phyloP scores from a whole-genome alignment of 345 rosid species.

The Turritis glabra region DNA sequence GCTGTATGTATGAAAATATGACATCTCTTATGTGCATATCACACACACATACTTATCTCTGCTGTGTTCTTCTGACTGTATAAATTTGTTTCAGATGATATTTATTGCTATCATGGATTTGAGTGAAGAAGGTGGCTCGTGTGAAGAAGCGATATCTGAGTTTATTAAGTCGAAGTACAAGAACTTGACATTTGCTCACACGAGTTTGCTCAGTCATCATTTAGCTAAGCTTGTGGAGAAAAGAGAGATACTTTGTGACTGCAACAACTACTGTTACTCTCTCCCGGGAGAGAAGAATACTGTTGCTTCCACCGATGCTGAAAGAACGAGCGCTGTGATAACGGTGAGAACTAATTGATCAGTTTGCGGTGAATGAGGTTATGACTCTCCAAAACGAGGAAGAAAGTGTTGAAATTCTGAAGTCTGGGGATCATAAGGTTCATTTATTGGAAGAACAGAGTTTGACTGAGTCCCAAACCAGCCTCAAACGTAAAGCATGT shows the following conservation, averaged over 20 bases:
- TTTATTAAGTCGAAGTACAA: constrained; percentile 31
- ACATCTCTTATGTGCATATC: neutral
- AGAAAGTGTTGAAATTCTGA: neutral
- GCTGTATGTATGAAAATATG: constrained; percentile 27
- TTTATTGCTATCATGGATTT: constrained; percentile 38
- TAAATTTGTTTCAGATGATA: constrained; percentile 42
- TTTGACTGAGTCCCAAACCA: constrained; percentile 8
- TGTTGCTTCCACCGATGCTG: constrained; percentile 12
- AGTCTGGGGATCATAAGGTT: constrained; percentile 11
- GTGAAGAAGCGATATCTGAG: constrained; percentile 38
- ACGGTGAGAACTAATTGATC: neutral
- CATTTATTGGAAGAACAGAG: constrained; percentile 21
- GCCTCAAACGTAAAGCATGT: constrained; percentile 14
- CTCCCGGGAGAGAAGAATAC: constrained; percentile 18
- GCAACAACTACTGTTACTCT: constrained; percentile 31
- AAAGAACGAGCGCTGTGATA: neutral
- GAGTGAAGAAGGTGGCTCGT: constrained; percentile 43
- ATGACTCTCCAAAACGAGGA: neutral
- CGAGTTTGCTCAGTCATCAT: constrained; percentile 42
- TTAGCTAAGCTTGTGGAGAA: constrained; percentile 40
- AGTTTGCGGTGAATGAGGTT: constrained; percentile 7
- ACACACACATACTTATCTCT: neutral
- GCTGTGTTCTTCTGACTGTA: constrained; percentile 6
- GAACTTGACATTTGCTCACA: constrained; percentile 46
- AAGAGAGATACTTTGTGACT: constrained; percentile 40